Evolutionary conservation across 176 grass and related monocot genomes (phyloP), one percentile per base, ranked within the genome.

Genomic region (Oryza nivara): DNA sequence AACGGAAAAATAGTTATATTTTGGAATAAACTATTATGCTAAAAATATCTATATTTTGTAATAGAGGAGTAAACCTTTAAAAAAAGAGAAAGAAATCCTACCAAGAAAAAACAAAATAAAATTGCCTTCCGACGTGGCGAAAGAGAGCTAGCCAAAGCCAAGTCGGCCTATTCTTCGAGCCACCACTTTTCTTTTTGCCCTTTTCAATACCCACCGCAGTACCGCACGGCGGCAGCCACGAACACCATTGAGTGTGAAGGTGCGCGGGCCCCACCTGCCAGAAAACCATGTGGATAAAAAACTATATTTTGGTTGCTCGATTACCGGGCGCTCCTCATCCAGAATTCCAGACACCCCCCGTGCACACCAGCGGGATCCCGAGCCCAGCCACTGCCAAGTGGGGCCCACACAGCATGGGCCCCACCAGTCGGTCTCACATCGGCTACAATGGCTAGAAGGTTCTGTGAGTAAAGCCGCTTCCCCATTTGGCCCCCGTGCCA

Each of bases 241-340:
- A 49, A 49, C 63, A 2, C 14, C 11, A 54, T 4, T 19, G 7
- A 54, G 16, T 16, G 51, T 7, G 20, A n/a, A 28, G 11, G 36
- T 63, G 17, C 1, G 15, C 20, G 73, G 72, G 30, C 32, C 44
- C 30, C 19, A 41, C 16, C 64, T 17, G n/a, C 7, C 43, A 74
- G 8, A 47, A 46, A 67, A 67, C 58, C 26, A 49, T 41, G 72
- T 68, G 82, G 82, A 76, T 74, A 54, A 67, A 67, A 67, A 52
- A 28, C 3, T n/a, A n/a, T 70, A 40, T 82, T 43, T 16, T 44
- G n/a, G 30, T 14, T 4, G 46, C 45, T 30, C 14, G 41, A 44
- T 66, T 76, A 67, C 44, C 52, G 68, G 82, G 63, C 43, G 51
- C 20, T 48, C 22, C 45, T 76, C 71, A 43, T 56, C 65, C 68